Evolutionary conservation across 1,284 basidiomycete species (phyloP), one percentile per base, ranked within the genome.

Genomic region (Afroboletus lepidellus): DNA sequence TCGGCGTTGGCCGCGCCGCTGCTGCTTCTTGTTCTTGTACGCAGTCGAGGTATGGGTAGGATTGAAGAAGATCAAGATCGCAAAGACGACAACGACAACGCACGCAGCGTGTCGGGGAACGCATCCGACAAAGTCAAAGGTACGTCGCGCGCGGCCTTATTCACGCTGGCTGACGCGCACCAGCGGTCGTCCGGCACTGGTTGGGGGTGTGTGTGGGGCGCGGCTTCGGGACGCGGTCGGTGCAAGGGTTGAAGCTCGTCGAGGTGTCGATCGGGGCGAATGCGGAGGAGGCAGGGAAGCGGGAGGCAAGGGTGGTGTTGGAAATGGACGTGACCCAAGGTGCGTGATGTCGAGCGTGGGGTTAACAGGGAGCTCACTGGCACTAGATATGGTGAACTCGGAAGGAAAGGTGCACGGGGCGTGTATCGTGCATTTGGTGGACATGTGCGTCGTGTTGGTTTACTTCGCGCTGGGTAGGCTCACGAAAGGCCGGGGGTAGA

Each of bases 401-500:
- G 60, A 50, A 4, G 74, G 71, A 16, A 75, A 60, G 24, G 60
- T 82, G 34, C 81, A 83, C 41, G 80, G 81, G 16, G 81, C 75
- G 25, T 83, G 80, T 57, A 70, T 72, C 45, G 73, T 75, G 5
- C 76, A 73, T 57, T 64, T 84, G 1, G 70, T 83, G 34, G 81
- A 83, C 57, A 48, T 76, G 80, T 79, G 53, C 39, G 77, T 39
- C 0, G 15, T 15, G 13, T 12, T n/a, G n/a, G 29, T 16, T 15
- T 7, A 36, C 16, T 11, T 12, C 5, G 12, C 20, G n/a, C n/a
- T n/a, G n/a, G n/a, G n/a, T n/a, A n/a, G n/a, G 34, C 11, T 2
- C 8, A 36, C 18, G 7, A 3, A 8, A 8, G 18, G 8, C 18
- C 16, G 34, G 7, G 15, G 9, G 37, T 24, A 80, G 79, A 23